Base-by-base conservation (phyloP, 176 grass and related monocot genomes). In the Raddia distichophylla region DNA sequence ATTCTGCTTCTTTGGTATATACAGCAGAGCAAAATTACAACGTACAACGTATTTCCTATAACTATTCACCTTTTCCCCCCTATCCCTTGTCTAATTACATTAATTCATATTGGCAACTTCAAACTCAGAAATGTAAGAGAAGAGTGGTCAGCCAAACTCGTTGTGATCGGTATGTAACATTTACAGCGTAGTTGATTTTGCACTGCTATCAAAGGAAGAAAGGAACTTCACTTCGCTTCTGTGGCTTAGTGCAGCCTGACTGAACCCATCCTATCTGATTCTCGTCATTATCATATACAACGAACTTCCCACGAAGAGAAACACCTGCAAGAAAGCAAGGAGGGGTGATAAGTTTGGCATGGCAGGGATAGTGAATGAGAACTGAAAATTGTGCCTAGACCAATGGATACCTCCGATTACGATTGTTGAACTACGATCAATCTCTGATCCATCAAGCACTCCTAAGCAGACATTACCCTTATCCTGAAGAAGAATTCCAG, bases 381-480 rank as follows among this genome's bases (percentile, higher is more conserved):
- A 7, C 18, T 65, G 69, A 6, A 32, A 86, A 67, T 68, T 64
- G 54, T 77, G 2, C 12, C 68, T 83, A 43, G 57, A 44, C 27
- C 18, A 53, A 6, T 17, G 20, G 17, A 59, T 90, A 99, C 96
- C 96, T 99, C 96, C 93, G n/a, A 99, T 42, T 78, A 99, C 74
- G 86, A 99, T 88, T 17, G 74, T 84, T 46, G 89, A 87, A 17
- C 89, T 87, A 47, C 86, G 89, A 79, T 87, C 86, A 15, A 91
- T 84, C 11, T 77, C 66, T 60, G 82, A 89, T 84, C 91, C 96
- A 67, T 93, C 84, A 20, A 99, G 77, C 14, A 99, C 82, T 15
- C 96, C 93, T 73, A 99, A 82, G 82, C 96, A 99, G 42, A 99
- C 73, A 78, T 93, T 95, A 51, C 91, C 93, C 64, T 91, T 91